These are phyloP conservation scores for Aspergillus luchuensis DNA, from an alignment of 2,329 filamentous ascomycete genomes.

Conservation along the genomic window DNA sequence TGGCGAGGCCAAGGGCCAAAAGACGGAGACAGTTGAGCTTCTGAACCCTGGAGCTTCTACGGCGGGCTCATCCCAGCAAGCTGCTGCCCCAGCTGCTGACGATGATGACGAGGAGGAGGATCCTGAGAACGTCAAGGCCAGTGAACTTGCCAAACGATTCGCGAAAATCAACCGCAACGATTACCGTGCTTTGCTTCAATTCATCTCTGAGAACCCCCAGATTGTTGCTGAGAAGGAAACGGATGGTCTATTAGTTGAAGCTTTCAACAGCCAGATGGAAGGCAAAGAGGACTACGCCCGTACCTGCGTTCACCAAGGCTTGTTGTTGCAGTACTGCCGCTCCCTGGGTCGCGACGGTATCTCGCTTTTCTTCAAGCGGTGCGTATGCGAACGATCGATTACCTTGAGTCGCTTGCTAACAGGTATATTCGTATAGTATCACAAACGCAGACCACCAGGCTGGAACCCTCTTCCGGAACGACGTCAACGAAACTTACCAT, in stretches of 20 bases:
- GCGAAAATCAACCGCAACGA: slow-evolving; percentile 74
- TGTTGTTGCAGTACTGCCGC: slow-evolving; percentile 92
- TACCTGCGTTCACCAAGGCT: slow-evolving; percentile 89
- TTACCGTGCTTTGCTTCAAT: slow-evolving; percentile 72
- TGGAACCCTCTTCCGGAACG: slow-evolving; percentile 85
- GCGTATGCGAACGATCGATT: slow-evolving; percentile 20
- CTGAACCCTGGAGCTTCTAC: slow-evolving; percentile 65
- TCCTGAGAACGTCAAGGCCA: slow-evolving; percentile 74
- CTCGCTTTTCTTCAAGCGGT: slow-evolving; percentile 89
- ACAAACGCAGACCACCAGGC: slow-evolving; percentile 88
- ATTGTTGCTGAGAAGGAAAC: slow-evolving; percentile 84
- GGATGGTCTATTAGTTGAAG: slow-evolving; percentile 85
- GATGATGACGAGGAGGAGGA: slow-evolving; percentile 59
- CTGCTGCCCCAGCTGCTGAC: slow-evolving; percentile 44
- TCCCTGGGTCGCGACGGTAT: slow-evolving; percentile 87
- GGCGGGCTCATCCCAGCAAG: slow-evolving; percentile 41
- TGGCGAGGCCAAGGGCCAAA: slow-evolving; percentile 50
- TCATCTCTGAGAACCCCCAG: slow-evolving; percentile 74
- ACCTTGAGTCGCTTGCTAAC: slow-evolving; percentile 10
- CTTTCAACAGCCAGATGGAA: slow-evolving; percentile 84
- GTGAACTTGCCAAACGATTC: slow-evolving; percentile 76
- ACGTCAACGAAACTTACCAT: slow-evolving; percentile 84
- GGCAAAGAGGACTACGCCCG: slow-evolving; percentile 73
- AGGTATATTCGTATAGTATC: slow-evolving; percentile 53
- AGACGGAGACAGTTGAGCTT: slow-evolving; percentile 62